Evolutionary conservation across 2,329 filamentous ascomycete species (phyloP), one percentile per base, ranked within the genome.

Genomic region (Talaromyces sp.): DNA sequence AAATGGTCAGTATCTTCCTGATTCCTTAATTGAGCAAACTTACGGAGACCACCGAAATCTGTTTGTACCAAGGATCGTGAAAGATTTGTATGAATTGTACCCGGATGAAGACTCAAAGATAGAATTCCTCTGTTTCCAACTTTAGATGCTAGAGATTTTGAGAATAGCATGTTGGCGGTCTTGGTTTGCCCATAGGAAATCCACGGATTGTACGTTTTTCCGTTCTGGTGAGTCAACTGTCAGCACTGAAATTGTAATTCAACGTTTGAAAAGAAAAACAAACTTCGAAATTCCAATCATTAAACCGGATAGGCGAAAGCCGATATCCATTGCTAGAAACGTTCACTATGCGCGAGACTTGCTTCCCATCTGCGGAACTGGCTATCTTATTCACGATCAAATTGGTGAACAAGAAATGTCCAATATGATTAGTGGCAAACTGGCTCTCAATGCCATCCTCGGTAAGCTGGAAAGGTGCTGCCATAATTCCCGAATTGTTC

Each of bases 281-380:
- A 63, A 75, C 77, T 25, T 75, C 70, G 62, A 81, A 81, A 36
- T 80, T 78, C 44, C 71, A 76, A 65, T 82, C 80, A 52, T 73
- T 70, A 62, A 77, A 81, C 2, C 78, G 70, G 17, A 82, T 68
- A 1, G 76, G 76, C 2, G 70, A 68, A 13, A 81, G 55, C 6
- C 75, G 71, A 63, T 83, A 74, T 1, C 79, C 80, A 33, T 76
- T 69, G 65, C 80, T 81, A 28, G 74, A 74, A 8, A 83, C 69
- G 62, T 75, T 80, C 22, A 84, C 74, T 8, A 84, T 62, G 0
- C 78, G 70, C 0, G 74, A 67, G 7, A 61, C 62, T 11, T 66
- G 22, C 47, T 47, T 53, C 11, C 28, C 42, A 19, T 30, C 28
- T 11, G 17, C 10, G 0, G 73, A 59, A 0, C 68, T 66, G 0